Percentiles rank a stretch among this genome's conserved stretches.
Conservation (phyloP, 1,284 basidiomycete species). For the Rugosomyces carneus region DNA sequence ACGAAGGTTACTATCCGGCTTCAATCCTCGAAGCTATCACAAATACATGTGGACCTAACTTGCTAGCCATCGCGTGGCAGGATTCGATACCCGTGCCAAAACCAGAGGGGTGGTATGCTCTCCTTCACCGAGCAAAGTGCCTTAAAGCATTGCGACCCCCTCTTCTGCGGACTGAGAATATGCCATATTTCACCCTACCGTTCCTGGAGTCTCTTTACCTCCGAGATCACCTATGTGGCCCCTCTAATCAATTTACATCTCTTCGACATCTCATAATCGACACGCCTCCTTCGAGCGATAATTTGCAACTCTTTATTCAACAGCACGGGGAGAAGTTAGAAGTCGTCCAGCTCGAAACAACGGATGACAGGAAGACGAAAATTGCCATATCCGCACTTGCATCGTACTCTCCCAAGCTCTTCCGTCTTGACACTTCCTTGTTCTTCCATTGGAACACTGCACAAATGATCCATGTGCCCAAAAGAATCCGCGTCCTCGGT, state of each 20-base stretch:
- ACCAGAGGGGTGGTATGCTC: conserved; percentile 2
- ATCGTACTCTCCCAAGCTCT: conserved; percentile 11
- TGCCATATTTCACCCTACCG: not conserved
- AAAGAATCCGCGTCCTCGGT: conserved; percentile 10
- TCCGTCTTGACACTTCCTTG: conserved; percentile 16
- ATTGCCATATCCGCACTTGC: conserved; percentile 1
- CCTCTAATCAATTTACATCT: conserved; percentile 9
- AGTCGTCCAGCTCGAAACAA: conserved; percentile 10
- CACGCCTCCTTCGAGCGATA: conserved; percentile 1
- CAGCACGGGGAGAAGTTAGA: conserved; percentile 14
- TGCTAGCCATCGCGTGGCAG: conserved; percentile 16
- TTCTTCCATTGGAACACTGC: conserved; percentile 1
- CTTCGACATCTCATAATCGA: conserved; percentile 14
- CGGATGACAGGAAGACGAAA: not conserved
- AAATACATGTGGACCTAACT: conserved; percentile 5
- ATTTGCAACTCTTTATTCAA: conserved; percentile 7
- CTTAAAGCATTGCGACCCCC: conserved; percentile 9
- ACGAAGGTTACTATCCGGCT: not conserved
- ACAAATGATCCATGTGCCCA: conserved; percentile 7
- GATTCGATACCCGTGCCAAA: not conserved
- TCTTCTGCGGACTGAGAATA: not conserved
- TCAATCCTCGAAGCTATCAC: conserved; percentile 12
- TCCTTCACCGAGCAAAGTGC: conserved; percentile 10
- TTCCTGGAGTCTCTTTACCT: conserved; percentile 5
- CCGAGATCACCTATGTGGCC: not conserved